phyloP scores from a whole-genome alignment of 2,329 filamentous ascomycete species.

The Pseudocercospora fuligena region DNA sequence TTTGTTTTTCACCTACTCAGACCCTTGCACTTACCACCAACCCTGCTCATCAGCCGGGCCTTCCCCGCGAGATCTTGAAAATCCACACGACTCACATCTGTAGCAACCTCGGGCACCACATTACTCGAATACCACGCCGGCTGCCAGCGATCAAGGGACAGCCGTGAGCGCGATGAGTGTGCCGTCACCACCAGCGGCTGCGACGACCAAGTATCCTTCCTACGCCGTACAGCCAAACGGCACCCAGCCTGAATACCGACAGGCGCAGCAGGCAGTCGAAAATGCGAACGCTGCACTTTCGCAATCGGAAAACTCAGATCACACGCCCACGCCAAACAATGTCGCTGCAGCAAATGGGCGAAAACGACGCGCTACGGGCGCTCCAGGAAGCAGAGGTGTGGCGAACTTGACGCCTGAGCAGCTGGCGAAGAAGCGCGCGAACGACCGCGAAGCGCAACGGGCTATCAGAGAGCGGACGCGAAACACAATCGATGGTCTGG shows the following conservation, averaged over 20 bases:
- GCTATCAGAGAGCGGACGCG: constrained; percentile 83
- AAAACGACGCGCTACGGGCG: constrained; percentile 43
- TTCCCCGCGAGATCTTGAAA: not conserved
- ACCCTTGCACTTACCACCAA: not conserved
- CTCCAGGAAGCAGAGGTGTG: constrained; percentile 66
- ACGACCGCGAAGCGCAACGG: constrained; percentile 86
- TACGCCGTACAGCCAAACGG: constrained; percentile 8
- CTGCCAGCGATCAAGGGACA: not conserved
- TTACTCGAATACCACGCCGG: not conserved
- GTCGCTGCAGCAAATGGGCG: constrained; percentile 32
- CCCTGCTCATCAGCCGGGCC: not conserved
- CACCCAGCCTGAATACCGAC: constrained; percentile 41
- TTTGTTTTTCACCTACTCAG: not conserved
- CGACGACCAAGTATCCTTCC: not conserved
- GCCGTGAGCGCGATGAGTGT: constrained; percentile 3
- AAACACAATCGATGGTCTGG: constrained; percentile 75
- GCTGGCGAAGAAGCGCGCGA: constrained; percentile 85
- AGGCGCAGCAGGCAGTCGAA: constrained; percentile 51
- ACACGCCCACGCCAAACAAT: constrained; percentile 27
- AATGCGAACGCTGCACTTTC: constrained; percentile 39
- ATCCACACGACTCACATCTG: not conserved
- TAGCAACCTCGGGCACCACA: not conserved
- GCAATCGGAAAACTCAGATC: constrained; percentile 14
- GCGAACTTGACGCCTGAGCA: constrained; percentile 87
- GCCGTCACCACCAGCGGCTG: constrained; percentile 5